A percentile compares a stretch with the other conserved stretches of the same genome.
These are phyloP conservation scores for Gaeumannomyces tritici DNA, from an alignment of 2,329 filamentous ascomycete species.

Conservation along the genomic window DNA sequence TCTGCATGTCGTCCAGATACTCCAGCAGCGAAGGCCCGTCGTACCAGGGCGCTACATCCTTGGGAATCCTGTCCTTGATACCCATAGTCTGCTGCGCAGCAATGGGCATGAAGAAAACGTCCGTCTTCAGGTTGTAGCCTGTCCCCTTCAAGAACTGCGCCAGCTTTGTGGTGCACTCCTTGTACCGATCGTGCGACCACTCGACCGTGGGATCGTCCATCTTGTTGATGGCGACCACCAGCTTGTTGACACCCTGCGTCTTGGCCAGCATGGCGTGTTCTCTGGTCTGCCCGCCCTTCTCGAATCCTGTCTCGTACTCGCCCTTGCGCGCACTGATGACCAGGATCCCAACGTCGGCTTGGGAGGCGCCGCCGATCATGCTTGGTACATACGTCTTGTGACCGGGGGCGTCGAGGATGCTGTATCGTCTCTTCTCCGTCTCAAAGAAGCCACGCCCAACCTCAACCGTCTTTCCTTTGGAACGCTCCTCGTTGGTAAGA, in stretches of 20 bases:
- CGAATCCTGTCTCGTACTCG: constrained; percentile 98
- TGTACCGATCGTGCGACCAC: constrained; percentile 88
- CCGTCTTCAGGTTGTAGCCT: constrained; percentile 88
- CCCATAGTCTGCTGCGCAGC: constrained; percentile 78
- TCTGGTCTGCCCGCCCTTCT: constrained; percentile 89
- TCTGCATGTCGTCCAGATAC: constrained; percentile 61
- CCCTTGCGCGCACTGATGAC: constrained; percentile 96
- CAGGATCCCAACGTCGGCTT: constrained; percentile 87
- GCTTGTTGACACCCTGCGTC: constrained; percentile 95
- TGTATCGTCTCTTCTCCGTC: constrained; percentile 92
- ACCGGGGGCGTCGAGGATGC: constrained; percentile 90
- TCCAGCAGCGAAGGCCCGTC: constrained; percentile 85
- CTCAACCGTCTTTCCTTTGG: constrained; percentile 97
- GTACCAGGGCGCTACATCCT: constrained; percentile 72
- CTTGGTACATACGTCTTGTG: constrained; percentile 97
- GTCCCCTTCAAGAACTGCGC: constrained; percentile 80
- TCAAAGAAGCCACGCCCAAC: constrained; percentile 95
- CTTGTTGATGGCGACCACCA: constrained; percentile 94
- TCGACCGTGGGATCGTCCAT: constrained; percentile 97
- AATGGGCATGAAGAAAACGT: constrained; percentile 92
- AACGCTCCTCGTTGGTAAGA: constrained; percentile 89
- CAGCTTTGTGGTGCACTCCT: constrained; percentile 88
- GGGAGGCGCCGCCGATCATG: constrained; percentile 94
- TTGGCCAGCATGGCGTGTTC: constrained; percentile 91
- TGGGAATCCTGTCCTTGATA: constrained; percentile 80